Base-by-base conservation (phyloP, 805 yeast species). In the Wickerhamiella allomyrinae region DNA sequence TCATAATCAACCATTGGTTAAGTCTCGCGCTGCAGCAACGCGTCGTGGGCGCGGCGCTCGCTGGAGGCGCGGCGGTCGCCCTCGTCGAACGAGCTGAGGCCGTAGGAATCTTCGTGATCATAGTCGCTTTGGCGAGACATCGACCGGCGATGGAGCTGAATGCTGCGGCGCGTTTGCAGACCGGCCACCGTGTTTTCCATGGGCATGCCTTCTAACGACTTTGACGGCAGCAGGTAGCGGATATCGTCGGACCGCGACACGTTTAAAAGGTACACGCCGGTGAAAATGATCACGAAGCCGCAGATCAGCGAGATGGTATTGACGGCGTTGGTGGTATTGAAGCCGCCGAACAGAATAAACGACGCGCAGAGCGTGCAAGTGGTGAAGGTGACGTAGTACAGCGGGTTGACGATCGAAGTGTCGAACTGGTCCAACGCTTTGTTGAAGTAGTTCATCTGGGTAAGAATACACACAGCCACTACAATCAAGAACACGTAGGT, bases 361-460 rank as follows among this genome's bases (percentile, higher is more conserved):
- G 93, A 83, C 1, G 95, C 95, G 42, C 73, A 69, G 53, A 85
- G 68, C 0, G 95, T 86, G 40, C 81, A 83, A 0, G 95, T 84
- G 29, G 95, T 85, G 65, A 85, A 86, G 1, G 94, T 77, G 42
- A 85, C 95, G 56, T 86, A 85, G 64, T 85, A 85, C 46, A 85
- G 67, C 24, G 95, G 95, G 60, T 85, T 85, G 43, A 85, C 95
- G 51, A 85, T 82, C 0, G 93, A 81, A 5, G 95, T 85, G 58
- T 86, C 95, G 54, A 85, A 85, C 60, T 83, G 94, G 53, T 87
- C 95, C 56, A 85, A 69, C 0, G 95, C 95, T 66, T 83, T 86
- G 69, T 85, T 85, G 68, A 85, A 83, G 59, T 82, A 85, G 65
- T 83, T 85, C 95, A 85, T 85, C 62, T 85, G 95, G 5, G 94